Evolutionary conservation across 192 early-diverging fungal genomes (phyloP), one percentile per base, ranked within the genome.

Genomic region (Mortierella antarctica): DNA sequence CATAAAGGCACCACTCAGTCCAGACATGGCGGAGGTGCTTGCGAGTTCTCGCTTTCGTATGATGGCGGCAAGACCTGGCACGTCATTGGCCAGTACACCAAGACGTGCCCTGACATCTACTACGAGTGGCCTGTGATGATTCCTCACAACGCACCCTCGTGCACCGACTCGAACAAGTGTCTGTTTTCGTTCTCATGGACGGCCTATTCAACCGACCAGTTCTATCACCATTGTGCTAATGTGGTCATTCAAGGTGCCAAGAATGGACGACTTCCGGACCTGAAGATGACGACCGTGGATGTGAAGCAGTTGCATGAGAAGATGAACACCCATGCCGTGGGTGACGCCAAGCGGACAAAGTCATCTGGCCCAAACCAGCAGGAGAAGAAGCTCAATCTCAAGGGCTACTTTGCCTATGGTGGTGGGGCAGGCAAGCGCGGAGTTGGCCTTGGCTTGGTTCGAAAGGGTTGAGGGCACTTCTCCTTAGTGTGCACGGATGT

Each of bases 151-250:
- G 81, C 62, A 18, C 81, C 81, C 40, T 60, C 68, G 15, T 83
- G 81, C 48, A 42, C 48, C 11, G 61, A 62, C 47, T 69, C 73
- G 13, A 53, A 70, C 63, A 65, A 83, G 70, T 83, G 81, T 65
- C 42, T 83, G 21, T 79, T 80, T 50, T 61, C 76, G 8, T 92
- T 90, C 88, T 72, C 89, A 12, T 93, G 92, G 92, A 92, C 91
- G n/a, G 90, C 91, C 23, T 73, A 89, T 11, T 89, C 90, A 7
- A 90, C 88, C 71, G 87, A 91, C 64, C 91, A 93, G 83, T 91
- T 87, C 65, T 93, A 93, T 83, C 89, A 88, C 85, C 89, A 91
- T 82, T 92, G 91, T 63, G 91, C 88, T 39, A 89, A 92, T 74
- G 74, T 93, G 14, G 80, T 83, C 20, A 86, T 92, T 71, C 67